Evolutionary conservation across 225 moss, liverwort and hornwort species (phyloP).

Genomic region (Sphagnum contortum): DNA sequence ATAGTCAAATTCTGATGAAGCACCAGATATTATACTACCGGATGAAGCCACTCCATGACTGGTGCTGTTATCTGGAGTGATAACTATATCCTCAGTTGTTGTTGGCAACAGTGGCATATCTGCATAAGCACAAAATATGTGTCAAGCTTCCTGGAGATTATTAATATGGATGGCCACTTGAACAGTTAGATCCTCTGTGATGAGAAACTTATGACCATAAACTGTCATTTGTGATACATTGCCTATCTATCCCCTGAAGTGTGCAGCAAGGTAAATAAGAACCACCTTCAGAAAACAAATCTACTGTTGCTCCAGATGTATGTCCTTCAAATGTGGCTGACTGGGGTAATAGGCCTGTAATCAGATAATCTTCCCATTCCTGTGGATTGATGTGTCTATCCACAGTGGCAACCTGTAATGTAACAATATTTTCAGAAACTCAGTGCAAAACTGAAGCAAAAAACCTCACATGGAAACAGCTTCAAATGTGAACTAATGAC

Average conservation of each 20-base stretch:
- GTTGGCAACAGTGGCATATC: too few relatives aligned
- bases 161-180: neutral
- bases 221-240: too few relatives aligned
- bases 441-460: neutral
- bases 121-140: too few relatives aligned
- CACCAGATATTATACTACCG: too few relatives aligned
- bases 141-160: too few relatives aligned
- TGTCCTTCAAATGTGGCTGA: neutral
- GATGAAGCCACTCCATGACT: too few relatives aligned
- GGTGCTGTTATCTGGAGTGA: too few relatives aligned
- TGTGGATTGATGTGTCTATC: neutral
- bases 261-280: conserved; percentile 11
- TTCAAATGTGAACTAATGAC: neutral
- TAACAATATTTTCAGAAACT: conserved; percentile 3
- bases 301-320: conserved; percentile 2
- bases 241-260: neutral
- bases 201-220: too few relatives aligned
- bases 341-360: neutral
- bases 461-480: neutral
- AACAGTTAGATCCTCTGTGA: too few relatives aligned
- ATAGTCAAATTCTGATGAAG: too few relatives aligned
- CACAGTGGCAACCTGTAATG: conserved; percentile 1
- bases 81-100: too few relatives aligned
- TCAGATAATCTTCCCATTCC: conserved; percentile 1
- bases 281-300: neutral